Conservation (phyloP, 495 filamentous ascomycete species). For the Pseudoneurospora amorphoporcata region DNA sequence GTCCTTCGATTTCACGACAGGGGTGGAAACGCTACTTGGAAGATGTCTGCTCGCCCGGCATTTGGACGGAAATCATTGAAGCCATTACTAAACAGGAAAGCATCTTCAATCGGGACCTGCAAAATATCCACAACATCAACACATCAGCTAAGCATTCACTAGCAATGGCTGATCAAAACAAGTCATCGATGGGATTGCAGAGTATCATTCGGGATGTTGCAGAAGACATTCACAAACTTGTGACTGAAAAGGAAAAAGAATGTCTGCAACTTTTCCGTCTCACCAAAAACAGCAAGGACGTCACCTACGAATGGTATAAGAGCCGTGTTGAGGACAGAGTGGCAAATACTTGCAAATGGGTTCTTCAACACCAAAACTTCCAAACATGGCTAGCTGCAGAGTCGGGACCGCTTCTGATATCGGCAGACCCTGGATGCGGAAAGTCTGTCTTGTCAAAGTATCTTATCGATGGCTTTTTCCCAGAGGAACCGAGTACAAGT, state of each 20-base stretch:
- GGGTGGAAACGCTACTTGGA: background rate
- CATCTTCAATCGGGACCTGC: background rate
- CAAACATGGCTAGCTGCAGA: constrained; percentile 1
- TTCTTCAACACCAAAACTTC: constrained; percentile 14
- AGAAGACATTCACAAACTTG: background rate
- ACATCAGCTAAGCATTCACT: background rate
- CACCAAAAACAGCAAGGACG: constrained; percentile 10
- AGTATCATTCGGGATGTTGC: background rate
- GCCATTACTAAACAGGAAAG: background rate
- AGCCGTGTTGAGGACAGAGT: constrained; percentile 5
- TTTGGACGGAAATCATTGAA: constrained; percentile 2
- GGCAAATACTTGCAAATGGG: constrained; percentile 22
- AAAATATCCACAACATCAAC: background rate
- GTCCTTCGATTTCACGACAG: constrained; percentile 15
- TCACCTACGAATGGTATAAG: constrained; percentile 36
- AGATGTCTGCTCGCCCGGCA: background rate
- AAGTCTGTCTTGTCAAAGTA: constrained; percentile 37
- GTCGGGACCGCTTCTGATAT: constrained; percentile 19
- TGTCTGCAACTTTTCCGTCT: constrained; percentile 26
- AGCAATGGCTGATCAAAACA: background rate
- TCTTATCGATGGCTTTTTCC: constrained; percentile 21
- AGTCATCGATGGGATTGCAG: background rate
- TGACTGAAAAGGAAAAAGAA: constrained; percentile 12
- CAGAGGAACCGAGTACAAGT: background rate
- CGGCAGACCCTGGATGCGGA: constrained; percentile 40